Evolutionary conservation across 2,329 filamentous ascomycete species (phyloP).

Genomic region (Penicillium oxalicum): DNA sequence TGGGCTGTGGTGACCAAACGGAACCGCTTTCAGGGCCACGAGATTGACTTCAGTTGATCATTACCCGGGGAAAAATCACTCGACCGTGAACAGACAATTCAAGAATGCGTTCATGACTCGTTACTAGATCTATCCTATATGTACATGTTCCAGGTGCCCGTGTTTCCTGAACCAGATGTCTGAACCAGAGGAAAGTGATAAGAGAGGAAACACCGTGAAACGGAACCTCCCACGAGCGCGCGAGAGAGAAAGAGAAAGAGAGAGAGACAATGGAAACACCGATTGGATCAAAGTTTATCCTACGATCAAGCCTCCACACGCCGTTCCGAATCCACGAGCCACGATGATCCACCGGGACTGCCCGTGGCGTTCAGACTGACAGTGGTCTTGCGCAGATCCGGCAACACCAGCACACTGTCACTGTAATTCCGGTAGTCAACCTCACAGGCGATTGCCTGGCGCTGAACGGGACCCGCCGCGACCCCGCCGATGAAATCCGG

Average conservation of each 20-base stretch:
- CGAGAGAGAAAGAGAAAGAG: too few species aligned
- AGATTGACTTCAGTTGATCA: background rate
- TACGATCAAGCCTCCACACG: conserved; percentile 15
- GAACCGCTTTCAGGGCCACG: background rate
- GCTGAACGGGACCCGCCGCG: conserved; percentile 21
- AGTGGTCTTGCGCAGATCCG: conserved; percentile 65
- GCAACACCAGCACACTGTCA: conserved; percentile 68
- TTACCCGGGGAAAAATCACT: too few species aligned
- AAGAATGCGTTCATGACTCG: background rate
- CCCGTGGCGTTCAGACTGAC: conserved; percentile 65
- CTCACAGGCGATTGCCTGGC: conserved; percentile 56
- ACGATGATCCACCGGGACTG: conserved; percentile 52
- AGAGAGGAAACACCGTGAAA: too few species aligned
- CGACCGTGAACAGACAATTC: background rate
- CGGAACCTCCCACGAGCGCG: too few species aligned
- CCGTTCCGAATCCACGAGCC: conserved; percentile 59
- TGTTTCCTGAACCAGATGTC: too few species aligned
- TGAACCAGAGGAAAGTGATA: too few species aligned
- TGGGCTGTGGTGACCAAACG: too few species aligned
- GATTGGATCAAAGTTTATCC: too few species aligned
- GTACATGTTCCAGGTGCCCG: background rate
- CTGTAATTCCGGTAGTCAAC: conserved; percentile 73
- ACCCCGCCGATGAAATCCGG: conserved; percentile 7
- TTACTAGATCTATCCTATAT: background rate
- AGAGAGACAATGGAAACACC: too few species aligned